Evolutionary conservation across 352 stramenopile genomes (phyloP).

Genomic region (Poterioochromonas sp.): DNA sequence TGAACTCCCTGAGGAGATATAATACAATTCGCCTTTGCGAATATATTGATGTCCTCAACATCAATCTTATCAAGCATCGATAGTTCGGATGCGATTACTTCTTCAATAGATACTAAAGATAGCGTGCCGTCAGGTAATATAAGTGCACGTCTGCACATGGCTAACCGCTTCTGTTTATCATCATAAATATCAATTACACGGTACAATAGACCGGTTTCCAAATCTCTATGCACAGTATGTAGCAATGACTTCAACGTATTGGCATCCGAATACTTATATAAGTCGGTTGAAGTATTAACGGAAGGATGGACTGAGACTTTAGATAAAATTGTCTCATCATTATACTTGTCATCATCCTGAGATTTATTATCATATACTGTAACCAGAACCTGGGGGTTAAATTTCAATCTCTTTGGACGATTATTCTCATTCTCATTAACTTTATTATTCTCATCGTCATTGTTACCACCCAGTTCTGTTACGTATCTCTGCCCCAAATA

Average conservation of each 20-base stretch:
- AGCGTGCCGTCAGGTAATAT: conserved; percentile 31
- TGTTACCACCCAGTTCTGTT: neutral
- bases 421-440: conserved; percentile 28
- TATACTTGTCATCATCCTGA: conserved; percentile 23
- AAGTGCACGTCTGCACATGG: conserved; percentile 25
- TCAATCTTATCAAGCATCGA: conserved; percentile 14
- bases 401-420: conserved; percentile 16
- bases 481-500: conserved; percentile 10
- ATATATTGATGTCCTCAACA: conserved; percentile 19
- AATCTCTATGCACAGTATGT: conserved; percentile 29
- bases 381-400: conserved; percentile 24
- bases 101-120: conserved; percentile 31
- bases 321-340: conserved; percentile 17
- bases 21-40: conserved; percentile 18
- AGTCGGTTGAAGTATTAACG: conserved; percentile 20
- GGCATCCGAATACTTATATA: conserved; percentile 18
- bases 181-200: conserved; percentile 32
- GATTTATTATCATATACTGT: conserved; percentile 30
- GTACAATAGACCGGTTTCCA: conserved; percentile 32
- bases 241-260: conserved; percentile 10
- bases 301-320: neutral
- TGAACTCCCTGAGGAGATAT: conserved; percentile 4
- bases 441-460: conserved; percentile 20
- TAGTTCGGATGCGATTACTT: conserved; percentile 17
- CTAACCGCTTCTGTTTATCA: conserved; percentile 30